Percentiles rank a stretch among this genome's conserved stretches.
Evolutionary conservation across 139 green algal species (phyloP).

Genomic region (Volvox reticuliferus): DNA sequence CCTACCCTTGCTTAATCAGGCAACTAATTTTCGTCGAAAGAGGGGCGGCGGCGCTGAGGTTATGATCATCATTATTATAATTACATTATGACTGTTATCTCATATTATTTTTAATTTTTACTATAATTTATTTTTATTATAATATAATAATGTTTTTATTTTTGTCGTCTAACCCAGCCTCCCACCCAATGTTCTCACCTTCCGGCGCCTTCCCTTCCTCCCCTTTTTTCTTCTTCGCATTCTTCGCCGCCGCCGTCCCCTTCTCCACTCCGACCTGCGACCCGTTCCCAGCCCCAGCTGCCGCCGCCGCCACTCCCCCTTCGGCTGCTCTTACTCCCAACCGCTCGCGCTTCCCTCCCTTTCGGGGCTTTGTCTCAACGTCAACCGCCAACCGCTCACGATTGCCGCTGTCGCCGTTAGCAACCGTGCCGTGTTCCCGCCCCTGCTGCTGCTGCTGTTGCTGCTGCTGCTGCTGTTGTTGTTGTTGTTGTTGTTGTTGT

Average conservation of each 20-base stretch:
- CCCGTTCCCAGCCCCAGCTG: background rate
- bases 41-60: slow-evolving; percentile 87
- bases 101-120: no score
- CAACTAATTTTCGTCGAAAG: slow-evolving; percentile 88
- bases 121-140: no score
- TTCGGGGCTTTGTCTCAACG: background rate
- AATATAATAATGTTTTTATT: no score
- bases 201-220: background rate
- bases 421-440: background rate
- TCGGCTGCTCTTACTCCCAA: background rate
- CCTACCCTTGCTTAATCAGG: slow-evolving; percentile 51
- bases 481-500: slow-evolving; percentile 17
- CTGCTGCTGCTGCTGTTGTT: no score
- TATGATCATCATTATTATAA: slow-evolving; percentile 51
- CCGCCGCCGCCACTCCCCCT: background rate
- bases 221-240: background rate
- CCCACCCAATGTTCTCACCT: background rate
- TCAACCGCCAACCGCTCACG: background rate
- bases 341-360: background rate
- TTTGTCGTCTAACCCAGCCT: background rate
- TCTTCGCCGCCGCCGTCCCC: background rate
- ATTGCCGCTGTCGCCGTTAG: background rate
- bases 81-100: no score
- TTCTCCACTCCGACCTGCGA: background rate
- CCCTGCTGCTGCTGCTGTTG: slow-evolving; percentile 1